phyloP scores from a whole-genome alignment of 176 grass and related monocot species.

The Ananas comosus region DNA sequence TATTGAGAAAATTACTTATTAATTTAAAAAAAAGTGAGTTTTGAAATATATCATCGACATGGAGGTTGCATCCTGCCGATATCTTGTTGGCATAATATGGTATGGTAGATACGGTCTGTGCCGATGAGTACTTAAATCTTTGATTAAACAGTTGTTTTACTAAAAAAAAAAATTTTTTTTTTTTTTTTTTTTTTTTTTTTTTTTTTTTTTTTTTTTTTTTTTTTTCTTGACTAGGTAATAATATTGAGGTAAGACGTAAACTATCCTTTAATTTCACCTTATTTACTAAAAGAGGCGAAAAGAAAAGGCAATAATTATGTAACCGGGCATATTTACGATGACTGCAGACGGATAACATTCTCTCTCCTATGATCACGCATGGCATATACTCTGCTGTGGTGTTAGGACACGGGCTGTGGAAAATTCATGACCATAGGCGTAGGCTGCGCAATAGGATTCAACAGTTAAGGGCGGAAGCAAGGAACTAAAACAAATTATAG shows the following conservation, averaged over 20 bases:
- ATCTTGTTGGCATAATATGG: too few species aligned
- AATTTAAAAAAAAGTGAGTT: too few species aligned
- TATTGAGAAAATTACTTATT: too few species aligned
- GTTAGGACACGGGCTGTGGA: constrained; percentile 77
- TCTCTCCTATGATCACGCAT: constrained; percentile 91
- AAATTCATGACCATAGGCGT: constrained; percentile 85
- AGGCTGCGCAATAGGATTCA: constrained; percentile 60
- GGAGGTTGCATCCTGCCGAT: too few species aligned
- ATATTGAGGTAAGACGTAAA: not conserved
- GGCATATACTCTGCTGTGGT: constrained; percentile 95
- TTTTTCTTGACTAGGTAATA: not conserved
- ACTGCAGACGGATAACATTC: constrained; percentile 67
- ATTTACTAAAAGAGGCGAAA: not conserved
- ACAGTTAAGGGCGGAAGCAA: constrained; percentile 38
- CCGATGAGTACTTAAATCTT: too few species aligned
- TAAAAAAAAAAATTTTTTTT: not conserved
- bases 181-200: not conserved
- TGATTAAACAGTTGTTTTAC: too few species aligned
- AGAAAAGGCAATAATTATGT: not conserved
- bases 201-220: not conserved
- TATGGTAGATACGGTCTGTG: too few species aligned
- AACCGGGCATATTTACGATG: not conserved
- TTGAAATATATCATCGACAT: too few species aligned
- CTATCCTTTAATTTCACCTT: not conserved
- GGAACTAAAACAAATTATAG: constrained; percentile 13